Conservation (phyloP, 192 early-diverging fungal genomes). For the Phlyctochytrium arcticum region DNA sequence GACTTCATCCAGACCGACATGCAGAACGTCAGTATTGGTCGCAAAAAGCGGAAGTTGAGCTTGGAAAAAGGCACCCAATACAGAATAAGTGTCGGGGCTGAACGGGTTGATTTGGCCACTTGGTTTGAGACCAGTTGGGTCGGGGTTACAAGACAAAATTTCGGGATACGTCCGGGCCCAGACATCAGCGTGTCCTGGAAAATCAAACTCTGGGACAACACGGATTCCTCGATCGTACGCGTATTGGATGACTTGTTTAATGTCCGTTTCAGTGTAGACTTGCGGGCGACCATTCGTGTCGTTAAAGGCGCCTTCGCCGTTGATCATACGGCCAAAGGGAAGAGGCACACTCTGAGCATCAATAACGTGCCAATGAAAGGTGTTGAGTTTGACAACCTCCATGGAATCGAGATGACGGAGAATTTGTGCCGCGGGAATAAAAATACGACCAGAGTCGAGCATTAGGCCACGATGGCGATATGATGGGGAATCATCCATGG, state of each 20-base stretch:
- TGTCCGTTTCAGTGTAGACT: slow-evolving; percentile 67
- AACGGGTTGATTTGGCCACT: slow-evolving; percentile 73
- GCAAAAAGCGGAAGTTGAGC: slow-evolving; percentile 67
- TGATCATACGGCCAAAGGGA: neutral
- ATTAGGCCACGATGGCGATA: slow-evolving; percentile 25
- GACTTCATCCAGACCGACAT: slow-evolving; percentile 57
- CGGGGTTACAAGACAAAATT: slow-evolving; percentile 8
- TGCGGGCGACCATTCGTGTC: neutral
- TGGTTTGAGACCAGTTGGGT: slow-evolving; percentile 54
- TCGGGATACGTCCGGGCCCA: slow-evolving; percentile 14
- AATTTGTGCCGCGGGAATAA: slow-evolving; percentile 25
- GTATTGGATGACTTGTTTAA: slow-evolving; percentile 67
- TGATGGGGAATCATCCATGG: slow-evolving; percentile 26
- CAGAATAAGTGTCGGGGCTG: slow-evolving; percentile 49
- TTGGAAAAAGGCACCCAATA: slow-evolving; percentile 59
- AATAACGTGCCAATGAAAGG: slow-evolving; percentile 39
- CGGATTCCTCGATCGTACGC: slow-evolving; percentile 72
- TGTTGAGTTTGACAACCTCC: slow-evolving; percentile 23
- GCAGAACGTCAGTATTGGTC: slow-evolving; percentile 59
- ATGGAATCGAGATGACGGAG: slow-evolving; percentile 22
- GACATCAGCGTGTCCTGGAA: slow-evolving; percentile 72
- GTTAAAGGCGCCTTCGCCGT: neutral
- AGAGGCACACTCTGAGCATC: slow-evolving; percentile 28
- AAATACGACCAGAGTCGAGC: slow-evolving; percentile 39
- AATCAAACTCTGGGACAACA: slow-evolving; percentile 90